Evolutionary conservation across 2,329 filamentous ascomycete species (phyloP).

Genomic region (Aspergillus sp.): DNA sequence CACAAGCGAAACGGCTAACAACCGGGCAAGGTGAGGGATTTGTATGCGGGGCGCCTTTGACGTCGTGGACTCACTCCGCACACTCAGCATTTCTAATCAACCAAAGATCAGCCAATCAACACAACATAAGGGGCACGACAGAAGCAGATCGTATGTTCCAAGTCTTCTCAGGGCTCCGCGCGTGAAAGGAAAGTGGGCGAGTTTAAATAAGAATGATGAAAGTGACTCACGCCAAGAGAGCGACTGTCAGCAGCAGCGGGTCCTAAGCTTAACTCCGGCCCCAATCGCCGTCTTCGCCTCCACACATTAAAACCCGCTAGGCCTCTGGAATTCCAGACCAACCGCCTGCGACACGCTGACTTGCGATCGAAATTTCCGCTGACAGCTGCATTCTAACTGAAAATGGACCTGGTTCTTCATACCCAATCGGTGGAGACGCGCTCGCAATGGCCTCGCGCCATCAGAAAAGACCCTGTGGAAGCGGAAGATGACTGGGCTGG

Average conservation of each 20-base stretch:
- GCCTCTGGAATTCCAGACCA: neutral
- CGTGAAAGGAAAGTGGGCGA: neutral
- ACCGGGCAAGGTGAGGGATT: neutral
- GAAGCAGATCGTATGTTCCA: conserved; percentile 3
- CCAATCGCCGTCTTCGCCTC: neutral
- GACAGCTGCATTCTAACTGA: neutral
- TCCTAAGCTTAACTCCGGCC: conserved; percentile 4
- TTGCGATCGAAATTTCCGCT: neutral
- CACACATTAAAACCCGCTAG: neutral
- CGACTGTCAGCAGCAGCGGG: neutral
- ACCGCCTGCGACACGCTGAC: neutral
- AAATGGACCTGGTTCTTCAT: neutral
- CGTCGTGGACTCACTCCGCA: neutral
- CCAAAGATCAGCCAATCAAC: neutral
- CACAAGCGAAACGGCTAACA: neutral
- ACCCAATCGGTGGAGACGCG: neutral
- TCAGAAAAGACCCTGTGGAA: neutral
- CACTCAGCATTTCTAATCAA: conserved; percentile 2
- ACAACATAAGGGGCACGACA: neutral
- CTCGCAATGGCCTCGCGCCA: neutral
- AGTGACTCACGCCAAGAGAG: conserved; percentile 10
- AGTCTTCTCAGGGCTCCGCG: neutral
- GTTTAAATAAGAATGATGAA: conserved; percentile 9
- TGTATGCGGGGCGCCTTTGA: neutral
- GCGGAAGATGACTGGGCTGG: conserved; percentile 31